These are phyloP conservation scores for Fragaria iinumae DNA, from an alignment of 306 rosid genomes.

Conservation along the genomic window DNA sequence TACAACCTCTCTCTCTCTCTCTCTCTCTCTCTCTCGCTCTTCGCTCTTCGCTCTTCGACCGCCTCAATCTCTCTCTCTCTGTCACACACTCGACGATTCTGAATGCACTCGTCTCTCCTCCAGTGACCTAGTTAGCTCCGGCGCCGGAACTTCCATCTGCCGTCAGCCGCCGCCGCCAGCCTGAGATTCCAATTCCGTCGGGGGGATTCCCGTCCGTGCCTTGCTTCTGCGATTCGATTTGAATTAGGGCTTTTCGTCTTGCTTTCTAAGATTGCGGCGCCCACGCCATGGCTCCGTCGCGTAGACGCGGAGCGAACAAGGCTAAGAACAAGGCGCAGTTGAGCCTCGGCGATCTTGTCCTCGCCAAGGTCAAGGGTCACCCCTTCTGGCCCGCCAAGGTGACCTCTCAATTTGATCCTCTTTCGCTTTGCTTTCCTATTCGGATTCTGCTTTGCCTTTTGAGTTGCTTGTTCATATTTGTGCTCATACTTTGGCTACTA, in stretches of 20 bases:
- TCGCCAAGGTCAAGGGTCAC: conserved; percentile 98
- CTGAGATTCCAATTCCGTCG: conserved; percentile 27
- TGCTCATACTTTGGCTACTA: neutral
- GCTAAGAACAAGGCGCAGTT: conserved; percentile 61
- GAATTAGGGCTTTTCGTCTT: conserved; percentile 15
- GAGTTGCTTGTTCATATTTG: conserved; percentile 3
- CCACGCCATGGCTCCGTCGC: conserved; percentile 82
- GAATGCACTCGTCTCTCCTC: conserved; percentile 34
- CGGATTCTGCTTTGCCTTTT: neutral
- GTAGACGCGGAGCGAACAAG: conserved; percentile 91
- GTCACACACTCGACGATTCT: conserved; percentile 30
- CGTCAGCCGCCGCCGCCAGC: conserved; percentile 28
- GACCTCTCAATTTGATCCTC: conserved; percentile 8
- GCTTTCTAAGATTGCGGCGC: conserved; percentile 36
- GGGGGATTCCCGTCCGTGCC: conserved; percentile 39
- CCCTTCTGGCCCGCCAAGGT: conserved; percentile 99
- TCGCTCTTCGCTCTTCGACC: conserved; percentile 33
- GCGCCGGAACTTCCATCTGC: conserved; percentile 38
- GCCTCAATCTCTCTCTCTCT: conserved; percentile 36
- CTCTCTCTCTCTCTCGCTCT: conserved; percentile 10
- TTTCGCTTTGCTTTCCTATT: conserved; percentile 10
- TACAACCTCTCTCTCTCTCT: conserved; percentile 24
- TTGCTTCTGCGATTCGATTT: conserved; percentile 3
- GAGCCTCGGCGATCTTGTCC: conserved; percentile 94
- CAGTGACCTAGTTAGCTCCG: conserved; percentile 46